Evolutionary conservation across 1,284 basidiomycete species (phyloP).

Genomic region (Farysia itapuensis): DNA sequence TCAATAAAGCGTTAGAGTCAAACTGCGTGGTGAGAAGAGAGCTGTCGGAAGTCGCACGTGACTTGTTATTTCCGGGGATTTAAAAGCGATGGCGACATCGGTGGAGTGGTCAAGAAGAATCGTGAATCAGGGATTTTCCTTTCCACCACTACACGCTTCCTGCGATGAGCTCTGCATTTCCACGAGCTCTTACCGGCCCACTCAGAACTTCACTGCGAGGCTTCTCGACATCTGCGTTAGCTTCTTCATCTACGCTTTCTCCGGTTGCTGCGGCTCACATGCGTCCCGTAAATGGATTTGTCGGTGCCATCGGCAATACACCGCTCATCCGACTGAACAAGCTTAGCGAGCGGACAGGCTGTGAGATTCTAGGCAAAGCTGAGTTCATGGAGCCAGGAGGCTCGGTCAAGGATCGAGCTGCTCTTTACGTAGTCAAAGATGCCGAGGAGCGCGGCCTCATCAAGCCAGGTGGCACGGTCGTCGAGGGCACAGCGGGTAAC

Average conservation of each 20-base stretch:
- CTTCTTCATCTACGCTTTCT: constrained; percentile 15
- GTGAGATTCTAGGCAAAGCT: constrained; percentile 87
- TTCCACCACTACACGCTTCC: no score
- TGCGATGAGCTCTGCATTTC: constrained; percentile 17
- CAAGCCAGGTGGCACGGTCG: constrained; percentile 87
- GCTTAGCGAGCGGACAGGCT: constrained; percentile 86
- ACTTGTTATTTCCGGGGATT: no score
- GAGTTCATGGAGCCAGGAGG: constrained; percentile 99
- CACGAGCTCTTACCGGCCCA: constrained; percentile 10
- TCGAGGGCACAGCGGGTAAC: constrained; percentile 98
- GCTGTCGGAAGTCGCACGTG: no score
- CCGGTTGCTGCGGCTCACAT: constrained; percentile 45
- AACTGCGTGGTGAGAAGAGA: no score
- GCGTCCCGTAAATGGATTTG: constrained; percentile 70
- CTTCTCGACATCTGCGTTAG: constrained; percentile 9
- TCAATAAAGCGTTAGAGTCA: no score
- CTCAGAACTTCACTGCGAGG: constrained; percentile 20
- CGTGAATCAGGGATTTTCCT: no score
- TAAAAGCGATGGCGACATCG: no score
- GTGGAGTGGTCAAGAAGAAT: no score
- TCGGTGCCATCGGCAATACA: constrained; percentile 88
- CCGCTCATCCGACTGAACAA: constrained; percentile 69
- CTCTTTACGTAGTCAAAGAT: constrained; percentile 82
- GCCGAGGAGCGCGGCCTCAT: constrained; percentile 79
- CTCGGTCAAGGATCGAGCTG: constrained; percentile 96